Evolutionary conservation across 495 filamentous ascomycete genomes (phyloP).

Genomic region (Penicillium angulare): DNA sequence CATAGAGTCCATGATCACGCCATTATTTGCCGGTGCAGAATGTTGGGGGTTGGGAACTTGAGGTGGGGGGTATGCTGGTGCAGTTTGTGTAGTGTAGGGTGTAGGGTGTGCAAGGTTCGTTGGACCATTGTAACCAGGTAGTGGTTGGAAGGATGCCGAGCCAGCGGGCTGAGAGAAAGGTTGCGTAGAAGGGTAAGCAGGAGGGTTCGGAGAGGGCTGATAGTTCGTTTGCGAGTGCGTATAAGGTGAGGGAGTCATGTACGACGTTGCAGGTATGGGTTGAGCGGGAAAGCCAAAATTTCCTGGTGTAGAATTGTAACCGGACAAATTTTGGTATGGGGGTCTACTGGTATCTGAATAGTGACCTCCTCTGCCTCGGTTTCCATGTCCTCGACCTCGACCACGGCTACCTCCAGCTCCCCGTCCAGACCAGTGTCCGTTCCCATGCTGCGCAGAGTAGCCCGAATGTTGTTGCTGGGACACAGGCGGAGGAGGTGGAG

Average conservation of each 20-base stretch:
- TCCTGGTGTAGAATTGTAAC: constrained; percentile 29
- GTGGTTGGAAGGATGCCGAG: constrained; percentile 26
- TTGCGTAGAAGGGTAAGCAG: constrained; percentile 23
- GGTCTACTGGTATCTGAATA: constrained; percentile 33
- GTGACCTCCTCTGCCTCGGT: constrained; percentile 53
- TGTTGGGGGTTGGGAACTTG: constrained; percentile 24
- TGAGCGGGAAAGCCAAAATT: constrained; percentile 36
- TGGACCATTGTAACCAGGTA: constrained; percentile 29
- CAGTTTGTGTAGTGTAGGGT: constrained; percentile 22
- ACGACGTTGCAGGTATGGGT: constrained; percentile 23
- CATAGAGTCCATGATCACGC: constrained; percentile 56
- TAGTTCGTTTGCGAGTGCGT: constrained; percentile 26
- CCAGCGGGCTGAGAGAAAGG: constrained; percentile 29
- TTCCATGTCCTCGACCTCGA: constrained; percentile 44
- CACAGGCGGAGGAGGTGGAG: constrained; percentile 42
- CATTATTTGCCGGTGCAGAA: constrained; percentile 29
- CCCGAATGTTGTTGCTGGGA: constrained; percentile 22
- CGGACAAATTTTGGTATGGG: constrained; percentile 18
- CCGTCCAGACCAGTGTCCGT: constrained; percentile 36
- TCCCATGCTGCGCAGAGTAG: constrained; percentile 24
- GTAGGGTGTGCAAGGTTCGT: constrained; percentile 19
- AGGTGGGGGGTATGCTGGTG: constrained; percentile 26
- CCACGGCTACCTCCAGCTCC: constrained; percentile 31
- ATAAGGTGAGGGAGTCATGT: constrained; percentile 29
- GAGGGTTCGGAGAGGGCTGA: constrained; percentile 23